Conservation (phyloP, 1,284 basidiomycete genomes). For the Ganoderma resinaceum region DNA sequence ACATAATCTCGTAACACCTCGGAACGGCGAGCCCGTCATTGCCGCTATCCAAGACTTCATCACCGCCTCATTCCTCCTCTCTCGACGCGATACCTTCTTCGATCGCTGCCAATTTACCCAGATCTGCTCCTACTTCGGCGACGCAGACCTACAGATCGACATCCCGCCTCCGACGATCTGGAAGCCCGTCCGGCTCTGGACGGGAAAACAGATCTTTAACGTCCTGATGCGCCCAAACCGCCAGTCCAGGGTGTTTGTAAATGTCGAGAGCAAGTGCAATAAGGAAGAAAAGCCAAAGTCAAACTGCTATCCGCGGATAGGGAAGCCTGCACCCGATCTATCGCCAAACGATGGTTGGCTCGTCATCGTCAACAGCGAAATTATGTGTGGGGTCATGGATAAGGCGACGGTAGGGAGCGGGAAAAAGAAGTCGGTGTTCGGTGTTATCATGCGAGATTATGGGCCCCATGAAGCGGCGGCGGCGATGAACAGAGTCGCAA, state of each 20-base stretch:
- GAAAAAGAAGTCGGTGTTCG: conserved; percentile 99
- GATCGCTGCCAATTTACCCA: conserved; percentile 96
- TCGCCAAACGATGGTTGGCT: conserved; percentile 98
- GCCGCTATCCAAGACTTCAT: conserved; percentile 99
- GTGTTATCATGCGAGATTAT: conserved; percentile 97
- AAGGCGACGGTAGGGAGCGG: conserved; percentile 98
- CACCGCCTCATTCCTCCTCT: conserved; percentile 96
- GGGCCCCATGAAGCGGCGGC: conserved; percentile 93
- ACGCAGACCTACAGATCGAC: conserved; percentile 93
- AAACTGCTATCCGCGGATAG: conserved; percentile 66
- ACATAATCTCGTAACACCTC: conserved; percentile 95
- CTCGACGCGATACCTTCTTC: conserved; percentile 92
- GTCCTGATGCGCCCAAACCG: conserved; percentile 96
- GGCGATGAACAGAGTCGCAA: conserved; percentile 97
- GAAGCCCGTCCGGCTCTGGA: conserved; percentile 96
- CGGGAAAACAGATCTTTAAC: conserved; percentile 98
- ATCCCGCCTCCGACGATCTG: conserved; percentile 95
- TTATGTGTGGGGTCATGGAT: conserved; percentile 99
- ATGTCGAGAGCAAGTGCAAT: conserved; percentile 96
- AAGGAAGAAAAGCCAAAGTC: conserved; percentile 87
- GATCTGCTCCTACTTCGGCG: conserved; percentile 94
- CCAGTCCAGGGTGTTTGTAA: conserved; percentile 85
- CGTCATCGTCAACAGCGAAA: conserved; percentile 97
- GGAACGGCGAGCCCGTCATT: conserved; percentile 98
- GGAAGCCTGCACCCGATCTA: conserved; percentile 80